Evolutionary conservation across 1,284 basidiomycete genomes (phyloP).

Genomic region (Leccinum brunneo-olivaceum): DNA sequence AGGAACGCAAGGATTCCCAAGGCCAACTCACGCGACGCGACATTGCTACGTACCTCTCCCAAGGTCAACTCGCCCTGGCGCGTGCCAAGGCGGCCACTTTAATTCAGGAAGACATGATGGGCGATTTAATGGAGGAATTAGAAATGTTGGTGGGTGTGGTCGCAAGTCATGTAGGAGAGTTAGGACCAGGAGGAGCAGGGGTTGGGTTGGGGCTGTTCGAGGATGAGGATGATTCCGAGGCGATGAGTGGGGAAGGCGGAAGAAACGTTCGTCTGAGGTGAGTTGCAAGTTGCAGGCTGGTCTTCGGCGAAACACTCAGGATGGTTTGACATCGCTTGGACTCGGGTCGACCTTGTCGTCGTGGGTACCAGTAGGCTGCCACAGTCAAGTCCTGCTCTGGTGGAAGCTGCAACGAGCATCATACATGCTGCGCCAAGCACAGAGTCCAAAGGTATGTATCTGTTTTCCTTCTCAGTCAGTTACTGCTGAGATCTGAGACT

Average conservation of each 20-base stretch:
- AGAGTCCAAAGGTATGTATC: slow-evolving; percentile 48
- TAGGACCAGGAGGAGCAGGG: slow-evolving; percentile 20
- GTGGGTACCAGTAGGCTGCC: slow-evolving; percentile 30
- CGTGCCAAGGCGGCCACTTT: slow-evolving; percentile 63
- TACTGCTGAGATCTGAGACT: too few relatives aligned
- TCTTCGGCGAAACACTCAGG: too few relatives aligned
- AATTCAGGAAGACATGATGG: slow-evolving; percentile 55
- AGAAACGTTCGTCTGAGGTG: slow-evolving; percentile 10
- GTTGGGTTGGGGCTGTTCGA: slow-evolving; percentile 6
- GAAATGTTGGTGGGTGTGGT: slow-evolving; percentile 62
- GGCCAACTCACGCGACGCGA: slow-evolving; percentile 55
- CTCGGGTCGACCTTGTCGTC: slow-evolving; percentile 2
- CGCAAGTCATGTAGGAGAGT: slow-evolving; percentile 49
- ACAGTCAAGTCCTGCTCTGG: slow-evolving; percentile 37
- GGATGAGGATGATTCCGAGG: neutral
- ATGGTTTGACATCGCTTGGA: slow-evolving; percentile 7
- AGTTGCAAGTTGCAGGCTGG: slow-evolving; percentile 1
- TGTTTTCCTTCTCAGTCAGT: too few relatives aligned
- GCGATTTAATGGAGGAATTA: slow-evolving; percentile 55
- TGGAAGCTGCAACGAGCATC: slow-evolving; percentile 62
- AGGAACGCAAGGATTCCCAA: slow-evolving; percentile 61
- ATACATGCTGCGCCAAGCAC: slow-evolving; percentile 54
- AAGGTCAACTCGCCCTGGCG: slow-evolving; percentile 54
- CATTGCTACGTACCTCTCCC: slow-evolving; percentile 57
- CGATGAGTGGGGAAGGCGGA: neutral